Conservation (phyloP, 805 yeast genomes). For the Helenozyma baotianmanensis region DNA sequence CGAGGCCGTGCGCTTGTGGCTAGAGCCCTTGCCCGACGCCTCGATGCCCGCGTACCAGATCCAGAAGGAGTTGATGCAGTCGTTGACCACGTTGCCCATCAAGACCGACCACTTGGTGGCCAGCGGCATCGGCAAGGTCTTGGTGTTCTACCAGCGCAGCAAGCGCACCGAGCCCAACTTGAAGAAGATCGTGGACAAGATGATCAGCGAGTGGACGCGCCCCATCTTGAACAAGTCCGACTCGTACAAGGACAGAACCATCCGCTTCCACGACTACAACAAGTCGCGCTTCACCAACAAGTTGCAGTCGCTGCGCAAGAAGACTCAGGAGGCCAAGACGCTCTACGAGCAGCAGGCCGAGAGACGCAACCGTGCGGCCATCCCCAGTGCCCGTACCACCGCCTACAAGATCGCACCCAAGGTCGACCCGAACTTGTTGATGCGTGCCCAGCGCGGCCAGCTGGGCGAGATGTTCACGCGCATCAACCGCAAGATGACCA, state of each 20-base stretch:
- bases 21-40: slow-evolving; percentile 97
- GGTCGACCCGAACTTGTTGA: slow-evolving; percentile 50
- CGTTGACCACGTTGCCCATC: slow-evolving; percentile 77
- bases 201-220: slow-evolving; percentile 97
- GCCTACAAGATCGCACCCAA: slow-evolving; percentile 90
- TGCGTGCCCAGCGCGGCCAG: slow-evolving; percentile 44
- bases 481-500: slow-evolving; percentile 55
- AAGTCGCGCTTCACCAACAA: slow-evolving; percentile 47
- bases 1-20: slow-evolving; percentile 93
- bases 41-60: slow-evolving; percentile 97
- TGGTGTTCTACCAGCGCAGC: slow-evolving; percentile 88
- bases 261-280: slow-evolving; percentile 66
- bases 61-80: slow-evolving; percentile 77
- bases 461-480: slow-evolving; percentile 76
- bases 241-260: slow-evolving; percentile 82
- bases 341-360: slow-evolving; percentile 87
- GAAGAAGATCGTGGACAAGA: slow-evolving; percentile 82
- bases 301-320: slow-evolving; percentile 29
- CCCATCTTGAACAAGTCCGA: slow-evolving; percentile 96
- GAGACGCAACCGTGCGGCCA: slow-evolving; percentile 90
- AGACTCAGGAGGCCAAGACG: slow-evolving; percentile 43
- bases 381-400: slow-evolving; percentile 85
- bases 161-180: slow-evolving; percentile 83
- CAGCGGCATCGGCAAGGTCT: slow-evolving; percentile 88
- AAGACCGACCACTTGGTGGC: slow-evolving; percentile 94